These are phyloP conservation scores for Komagataella pseudopastoris DNA, from an alignment of 805 yeast species.

Conservation along the genomic window DNA sequence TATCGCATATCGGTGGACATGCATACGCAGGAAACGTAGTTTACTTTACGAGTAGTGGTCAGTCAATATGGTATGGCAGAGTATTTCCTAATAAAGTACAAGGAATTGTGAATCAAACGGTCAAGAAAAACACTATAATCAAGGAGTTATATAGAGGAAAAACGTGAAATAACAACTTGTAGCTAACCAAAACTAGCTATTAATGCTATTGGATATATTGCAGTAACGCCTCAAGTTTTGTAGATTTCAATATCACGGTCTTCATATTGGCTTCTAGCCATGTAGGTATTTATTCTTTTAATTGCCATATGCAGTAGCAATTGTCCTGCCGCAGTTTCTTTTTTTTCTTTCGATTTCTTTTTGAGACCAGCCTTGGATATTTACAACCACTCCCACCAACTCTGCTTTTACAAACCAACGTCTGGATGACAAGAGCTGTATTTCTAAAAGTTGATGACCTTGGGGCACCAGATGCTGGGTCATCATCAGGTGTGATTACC, in stretches of 20 bases:
- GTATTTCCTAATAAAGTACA: constrained; percentile 56
- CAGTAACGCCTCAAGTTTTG: too few relatives aligned
- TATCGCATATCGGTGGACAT: constrained; percentile 81
- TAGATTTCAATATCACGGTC: background rate
- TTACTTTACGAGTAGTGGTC: constrained; percentile 31
- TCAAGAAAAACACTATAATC: constrained; percentile 34
- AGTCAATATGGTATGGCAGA: constrained; percentile 63
- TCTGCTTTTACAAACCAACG: background rate
- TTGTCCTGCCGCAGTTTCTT: background rate
- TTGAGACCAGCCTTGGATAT: background rate
- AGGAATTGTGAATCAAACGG: constrained; percentile 44
- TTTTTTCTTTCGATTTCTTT: too few relatives aligned
- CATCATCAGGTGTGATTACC: constrained; percentile 28
- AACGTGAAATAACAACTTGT: too few relatives aligned
- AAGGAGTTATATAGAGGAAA: constrained; percentile 43
- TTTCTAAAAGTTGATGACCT: background rate
- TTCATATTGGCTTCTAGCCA: background rate
- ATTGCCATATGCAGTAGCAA: background rate
- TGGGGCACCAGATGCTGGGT: background rate
- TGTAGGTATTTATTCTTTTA: too few relatives aligned
- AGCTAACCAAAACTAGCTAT: too few relatives aligned
- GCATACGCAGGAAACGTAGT: constrained; percentile 75
- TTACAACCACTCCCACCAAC: background rate
- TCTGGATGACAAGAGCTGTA: background rate
- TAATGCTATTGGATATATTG: too few relatives aligned